These are phyloP conservation scores for Kwoniella shandongensis DNA, from an alignment of 768 basidiomycete species.

Conservation along the genomic window DNA sequence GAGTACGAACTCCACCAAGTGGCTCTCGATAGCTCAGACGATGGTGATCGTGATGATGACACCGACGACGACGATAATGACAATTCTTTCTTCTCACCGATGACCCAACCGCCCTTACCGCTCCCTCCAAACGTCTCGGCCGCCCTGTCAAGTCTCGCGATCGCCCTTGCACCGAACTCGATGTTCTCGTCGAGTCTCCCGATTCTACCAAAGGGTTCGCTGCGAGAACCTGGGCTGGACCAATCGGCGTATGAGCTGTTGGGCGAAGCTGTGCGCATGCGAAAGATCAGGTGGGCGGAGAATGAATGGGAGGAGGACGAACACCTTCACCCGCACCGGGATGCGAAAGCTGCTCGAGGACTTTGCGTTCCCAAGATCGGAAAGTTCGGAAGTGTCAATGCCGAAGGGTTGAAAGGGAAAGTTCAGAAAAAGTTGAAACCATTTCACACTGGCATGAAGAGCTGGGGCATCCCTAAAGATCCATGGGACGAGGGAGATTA, in stretches of 20 bases:
- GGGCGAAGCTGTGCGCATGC: conserved; percentile 15
- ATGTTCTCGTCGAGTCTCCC: conserved; percentile 13
- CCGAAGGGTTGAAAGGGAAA: background rate
- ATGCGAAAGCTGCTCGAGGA: background rate
- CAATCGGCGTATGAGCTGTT: conserved; percentile 14
- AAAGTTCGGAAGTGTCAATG: background rate
- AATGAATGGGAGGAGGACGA: background rate
- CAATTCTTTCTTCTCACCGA: conserved; percentile 10
- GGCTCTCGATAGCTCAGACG: background rate
- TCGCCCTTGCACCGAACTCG: conserved; percentile 27
- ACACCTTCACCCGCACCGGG: background rate
- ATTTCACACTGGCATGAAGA: background rate
- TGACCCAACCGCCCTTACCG: conserved; percentile 23
- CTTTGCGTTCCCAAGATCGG: background rate
- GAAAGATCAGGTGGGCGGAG: conserved; percentile 29
- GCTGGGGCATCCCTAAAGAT: background rate
- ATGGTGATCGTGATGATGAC: background rate
- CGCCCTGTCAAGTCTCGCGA: conserved; percentile 35
- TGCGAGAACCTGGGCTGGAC: conserved; percentile 16
- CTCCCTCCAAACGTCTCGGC: conserved; percentile 38
- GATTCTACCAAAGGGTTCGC: conserved; percentile 16
- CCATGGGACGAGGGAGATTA: conserved; percentile 19
- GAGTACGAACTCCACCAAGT: conserved; percentile 1
- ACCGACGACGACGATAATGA: conserved; percentile 15
- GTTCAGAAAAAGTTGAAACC: background rate